Base-by-base conservation (phyloP, 2,329 filamentous ascomycete species). In the Neonectria coccinea region DNA sequence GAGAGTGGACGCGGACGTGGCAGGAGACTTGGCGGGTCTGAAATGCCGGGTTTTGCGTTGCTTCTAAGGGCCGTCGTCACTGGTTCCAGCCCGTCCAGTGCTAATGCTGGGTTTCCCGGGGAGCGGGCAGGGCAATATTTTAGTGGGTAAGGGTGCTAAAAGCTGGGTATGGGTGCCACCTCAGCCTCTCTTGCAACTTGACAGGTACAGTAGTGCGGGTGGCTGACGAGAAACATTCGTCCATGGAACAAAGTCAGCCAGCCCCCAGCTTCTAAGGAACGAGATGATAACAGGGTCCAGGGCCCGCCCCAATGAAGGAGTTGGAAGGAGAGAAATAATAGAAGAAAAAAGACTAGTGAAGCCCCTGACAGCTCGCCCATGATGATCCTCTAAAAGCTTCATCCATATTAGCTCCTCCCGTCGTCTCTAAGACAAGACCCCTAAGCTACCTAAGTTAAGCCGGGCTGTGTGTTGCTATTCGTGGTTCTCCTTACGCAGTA, bases 391-490 rank as follows among this genome's bases (percentile, higher is more conserved):
- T 50, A 16, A 27, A 10, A 31, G 16, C n/a, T 22, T 42, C 41
- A 10, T 36, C n/a, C 25, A 25, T 25, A 25, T 25, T 39, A 12
- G 25, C 45, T 48, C 16, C 45, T 48, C 44, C 20, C 22, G 10
- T 45, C 11, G 10, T 47, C 8, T 16, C 16, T 45, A 27, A 25
- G 22, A 14, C 7, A 14, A 51, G 47, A 29, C 48, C 53, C 59
- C 53, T 55, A 52, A 39, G 25, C 2, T 25, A 6, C 25, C 25
- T 53, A 45, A 22, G 44, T 25, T 25, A 41, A 56, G 61, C 50
- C 50, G 52, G 58, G 57, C 57, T 61, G 54, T 62, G 36, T 57
- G 57, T 65, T 65, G 31, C 62, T 65, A 65, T 65, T 65, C 57
- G 62, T 61, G 53, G 57, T 48, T 51, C 36, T 16, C 36, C 36